These are phyloP conservation scores for Ceratobasidium sp. DNA, from an alignment of 1,284 basidiomycete genomes.

Conservation along the genomic window DNA sequence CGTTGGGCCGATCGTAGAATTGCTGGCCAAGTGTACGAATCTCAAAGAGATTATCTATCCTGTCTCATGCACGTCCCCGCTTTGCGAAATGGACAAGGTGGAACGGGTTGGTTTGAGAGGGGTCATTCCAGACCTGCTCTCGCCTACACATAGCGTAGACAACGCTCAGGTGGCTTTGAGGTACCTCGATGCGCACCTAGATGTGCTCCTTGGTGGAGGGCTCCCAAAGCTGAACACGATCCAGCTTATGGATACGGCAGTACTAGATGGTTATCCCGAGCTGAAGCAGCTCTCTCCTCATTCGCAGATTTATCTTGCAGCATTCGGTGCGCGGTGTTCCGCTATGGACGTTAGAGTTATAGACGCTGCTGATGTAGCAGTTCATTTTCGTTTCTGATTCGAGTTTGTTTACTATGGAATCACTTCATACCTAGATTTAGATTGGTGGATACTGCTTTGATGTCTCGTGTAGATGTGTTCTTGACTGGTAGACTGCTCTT, in stretches of 20 bases:
- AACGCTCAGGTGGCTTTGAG: conserved; percentile 18
- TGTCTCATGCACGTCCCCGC: conserved; percentile 35
- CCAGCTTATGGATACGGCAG: conserved; percentile 25
- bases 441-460: neutral
- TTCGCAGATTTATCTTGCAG: conserved; percentile 4
- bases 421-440: neutral
- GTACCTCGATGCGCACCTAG: conserved; percentile 34
- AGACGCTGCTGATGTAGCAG: conserved; percentile 10
- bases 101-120: conserved; percentile 28
- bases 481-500: neutral
- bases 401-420: neutral
- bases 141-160: neutral
- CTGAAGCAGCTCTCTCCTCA: conserved; percentile 15
- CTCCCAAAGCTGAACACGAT: conserved; percentile 40
- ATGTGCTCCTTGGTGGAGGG: conserved; percentile 4
- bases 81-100: conserved; percentile 30
- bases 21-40: conserved; percentile 25
- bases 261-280: conserved; percentile 21
- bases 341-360: neutral
- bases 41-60: conserved; percentile 30
- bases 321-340: conserved; percentile 20
- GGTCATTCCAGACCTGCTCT: conserved; percentile 14
- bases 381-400: conserved; percentile 16
- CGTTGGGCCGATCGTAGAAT: conserved; percentile 29
- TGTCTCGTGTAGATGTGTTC: neutral